Evolutionary conservation across 768 basidiomycete species (phyloP).

Genomic region (Russula compacta): DNA sequence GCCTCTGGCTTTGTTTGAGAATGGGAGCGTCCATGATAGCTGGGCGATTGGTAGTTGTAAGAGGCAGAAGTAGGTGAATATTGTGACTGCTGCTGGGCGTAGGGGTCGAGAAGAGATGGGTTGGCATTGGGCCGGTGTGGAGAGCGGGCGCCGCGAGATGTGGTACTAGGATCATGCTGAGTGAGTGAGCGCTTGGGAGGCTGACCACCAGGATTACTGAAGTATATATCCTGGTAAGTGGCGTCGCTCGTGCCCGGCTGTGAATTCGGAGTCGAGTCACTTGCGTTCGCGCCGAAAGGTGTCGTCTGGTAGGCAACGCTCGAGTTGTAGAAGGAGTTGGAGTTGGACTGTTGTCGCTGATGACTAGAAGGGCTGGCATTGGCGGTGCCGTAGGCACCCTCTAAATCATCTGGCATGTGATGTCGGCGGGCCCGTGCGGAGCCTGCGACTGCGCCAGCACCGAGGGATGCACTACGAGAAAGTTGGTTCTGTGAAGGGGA

Average conservation of each 20-base stretch:
- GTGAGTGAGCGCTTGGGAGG: constrained; percentile 49
- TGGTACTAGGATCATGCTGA: constrained; percentile 42
- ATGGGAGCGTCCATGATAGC: constrained; percentile 38
- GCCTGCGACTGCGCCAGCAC: constrained; percentile 30
- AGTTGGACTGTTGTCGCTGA: constrained; percentile 25
- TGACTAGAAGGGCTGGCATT: constrained; percentile 33
- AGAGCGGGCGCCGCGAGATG: constrained; percentile 45
- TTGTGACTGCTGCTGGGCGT: constrained; percentile 56
- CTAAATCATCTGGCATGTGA: constrained; percentile 62
- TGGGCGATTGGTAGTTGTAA: constrained; percentile 36
- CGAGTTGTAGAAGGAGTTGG: constrained; percentile 47
- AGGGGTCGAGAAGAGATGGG: constrained; percentile 51
- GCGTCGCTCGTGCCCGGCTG: constrained; percentile 36
- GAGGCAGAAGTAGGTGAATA: constrained; percentile 53
- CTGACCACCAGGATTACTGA: constrained; percentile 38
- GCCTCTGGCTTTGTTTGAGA: constrained; percentile 40
- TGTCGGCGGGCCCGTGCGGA: constrained; percentile 51
- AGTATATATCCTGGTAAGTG: constrained; percentile 50
- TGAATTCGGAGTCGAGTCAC: constrained; percentile 21
- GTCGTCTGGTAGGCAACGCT: constrained; percentile 50
- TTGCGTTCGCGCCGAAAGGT: constrained; percentile 29
- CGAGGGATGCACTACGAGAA: constrained; percentile 58
- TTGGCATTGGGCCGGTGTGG: constrained; percentile 47
- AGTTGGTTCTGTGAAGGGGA: constrained; percentile 45
- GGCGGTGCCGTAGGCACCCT: constrained; percentile 40